Conservation (phyloP, 2,329 filamentous ascomycete genomes). For the Fusarium sp. region DNA sequence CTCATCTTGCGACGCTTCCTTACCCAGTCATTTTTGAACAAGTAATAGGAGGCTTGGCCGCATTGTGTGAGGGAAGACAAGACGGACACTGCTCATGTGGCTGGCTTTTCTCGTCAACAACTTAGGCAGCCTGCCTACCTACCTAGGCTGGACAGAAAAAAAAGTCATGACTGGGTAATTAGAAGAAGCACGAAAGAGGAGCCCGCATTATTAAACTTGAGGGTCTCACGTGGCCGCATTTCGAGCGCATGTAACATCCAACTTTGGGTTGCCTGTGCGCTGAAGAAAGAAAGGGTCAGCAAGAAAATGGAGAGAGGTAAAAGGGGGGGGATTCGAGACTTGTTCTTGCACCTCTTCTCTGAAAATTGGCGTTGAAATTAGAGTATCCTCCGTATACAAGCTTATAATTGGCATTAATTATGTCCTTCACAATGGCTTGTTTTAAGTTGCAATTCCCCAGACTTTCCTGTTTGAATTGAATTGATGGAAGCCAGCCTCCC, state of each 20-base stretch:
- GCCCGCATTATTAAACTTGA: conserved; percentile 10
- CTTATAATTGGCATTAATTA: not conserved
- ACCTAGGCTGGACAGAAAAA: not conserved
- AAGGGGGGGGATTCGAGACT: not conserved
- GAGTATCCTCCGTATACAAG: not conserved
- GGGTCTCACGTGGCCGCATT: conserved; percentile 32
- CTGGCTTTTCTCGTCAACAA: not conserved
- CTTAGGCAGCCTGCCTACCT: not conserved
- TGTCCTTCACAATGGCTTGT: conserved; percentile 1
- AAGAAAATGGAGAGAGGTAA: not conserved
- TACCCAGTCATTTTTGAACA: not conserved
- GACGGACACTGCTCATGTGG: not conserved
- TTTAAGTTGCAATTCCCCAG: conserved; percentile 8
- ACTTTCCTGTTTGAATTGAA: not conserved
- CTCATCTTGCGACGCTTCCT: not conserved
- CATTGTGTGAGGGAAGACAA: not conserved
- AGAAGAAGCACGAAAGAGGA: not conserved
- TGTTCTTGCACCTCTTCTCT: not conserved
- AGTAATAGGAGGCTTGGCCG: not conserved
- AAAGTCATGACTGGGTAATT: not conserved
- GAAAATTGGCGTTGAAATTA: not conserved
- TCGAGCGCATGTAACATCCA: conserved; percentile 27
- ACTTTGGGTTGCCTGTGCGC: conserved; percentile 20
- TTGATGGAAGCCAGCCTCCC: not conserved
- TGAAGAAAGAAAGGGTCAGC: conserved; percentile 2